A percentile compares a stretch with the other conserved stretches of the same genome.
phyloP scores from a whole-genome alignment of 441 rosid genomes.

The Erodium trifolium region DNA sequence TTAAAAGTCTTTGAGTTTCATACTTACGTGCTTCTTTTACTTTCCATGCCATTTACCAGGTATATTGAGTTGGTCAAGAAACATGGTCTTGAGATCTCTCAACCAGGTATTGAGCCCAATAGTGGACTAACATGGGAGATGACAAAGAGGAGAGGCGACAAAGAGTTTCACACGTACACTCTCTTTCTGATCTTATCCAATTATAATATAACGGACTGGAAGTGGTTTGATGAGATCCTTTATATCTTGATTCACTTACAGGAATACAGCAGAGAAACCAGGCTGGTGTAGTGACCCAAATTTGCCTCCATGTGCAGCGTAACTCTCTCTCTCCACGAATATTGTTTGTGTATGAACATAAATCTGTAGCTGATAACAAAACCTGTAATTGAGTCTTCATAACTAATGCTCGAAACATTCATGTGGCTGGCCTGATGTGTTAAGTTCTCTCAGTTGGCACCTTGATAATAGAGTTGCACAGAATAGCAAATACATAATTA shows the following conservation, averaged over 20 bases:
- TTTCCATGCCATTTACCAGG: background rate
- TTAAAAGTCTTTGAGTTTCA: background rate
- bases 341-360: background rate
- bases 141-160: constrained; percentile 71
- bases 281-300: constrained; percentile 82
- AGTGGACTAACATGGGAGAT: constrained; percentile 89
- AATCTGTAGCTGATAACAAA: background rate
- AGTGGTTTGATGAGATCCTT: constrained; percentile 6
- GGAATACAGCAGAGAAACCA: constrained; percentile 67
- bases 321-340: constrained; percentile 14
- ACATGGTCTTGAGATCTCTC: background rate
- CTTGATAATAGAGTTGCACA: background rate
- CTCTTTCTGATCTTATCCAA: background rate
- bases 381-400: background rate
- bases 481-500: background rate
- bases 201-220: background rate
- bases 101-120: constrained; percentile 49
- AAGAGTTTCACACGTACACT: constrained; percentile 83
- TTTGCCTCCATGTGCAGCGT: constrained; percentile 99
- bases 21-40: background rate
- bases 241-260: constrained; percentile 22
- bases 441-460: background rate
- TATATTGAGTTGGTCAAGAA: background rate
- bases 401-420: background rate
- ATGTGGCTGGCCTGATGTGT: background rate